phyloP scores from a whole-genome alignment of 164 flowering plant genomes.

The Chimonanthus praecox region DNA sequence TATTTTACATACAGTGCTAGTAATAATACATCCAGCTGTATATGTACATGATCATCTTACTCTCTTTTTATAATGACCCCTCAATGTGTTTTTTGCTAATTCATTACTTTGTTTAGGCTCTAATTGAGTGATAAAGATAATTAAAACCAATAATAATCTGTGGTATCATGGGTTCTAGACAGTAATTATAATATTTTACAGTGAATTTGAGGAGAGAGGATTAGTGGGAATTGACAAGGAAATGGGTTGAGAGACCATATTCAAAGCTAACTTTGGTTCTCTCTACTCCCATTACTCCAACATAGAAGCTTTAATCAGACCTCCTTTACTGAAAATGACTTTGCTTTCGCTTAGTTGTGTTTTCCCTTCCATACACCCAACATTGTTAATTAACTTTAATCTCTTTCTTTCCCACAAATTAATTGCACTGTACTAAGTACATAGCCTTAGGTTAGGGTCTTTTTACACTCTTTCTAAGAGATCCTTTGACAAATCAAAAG shows the following conservation, averaged over 20 bases:
- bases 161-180: neutral
- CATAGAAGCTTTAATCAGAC: conserved; percentile 11
- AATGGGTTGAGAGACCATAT: neutral
- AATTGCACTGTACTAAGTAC: neutral
- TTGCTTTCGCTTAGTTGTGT: neutral
- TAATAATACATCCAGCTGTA: neutral
- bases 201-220: neutral
- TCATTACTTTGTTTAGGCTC: neutral
- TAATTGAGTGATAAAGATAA: neutral
- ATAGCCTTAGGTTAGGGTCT: neutral
- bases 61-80: neutral
- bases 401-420: neutral
- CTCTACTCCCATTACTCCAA: conserved; percentile 2
- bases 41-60: neutral
- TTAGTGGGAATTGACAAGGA: neutral
- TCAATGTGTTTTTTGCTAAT: neutral
- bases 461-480: neutral
- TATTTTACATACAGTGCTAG: too few relatives aligned
- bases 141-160: too few relatives aligned
- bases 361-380: conserved; percentile 1
- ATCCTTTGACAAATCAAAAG: neutral
- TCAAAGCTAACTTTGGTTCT: neutral
- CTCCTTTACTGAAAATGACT: conserved; percentile 4
- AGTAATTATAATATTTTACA: neutral
- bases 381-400: neutral